Base-by-base conservation (phyloP, 2,329 filamentous ascomycete genomes). In the Xylaria sp. region DNA sequence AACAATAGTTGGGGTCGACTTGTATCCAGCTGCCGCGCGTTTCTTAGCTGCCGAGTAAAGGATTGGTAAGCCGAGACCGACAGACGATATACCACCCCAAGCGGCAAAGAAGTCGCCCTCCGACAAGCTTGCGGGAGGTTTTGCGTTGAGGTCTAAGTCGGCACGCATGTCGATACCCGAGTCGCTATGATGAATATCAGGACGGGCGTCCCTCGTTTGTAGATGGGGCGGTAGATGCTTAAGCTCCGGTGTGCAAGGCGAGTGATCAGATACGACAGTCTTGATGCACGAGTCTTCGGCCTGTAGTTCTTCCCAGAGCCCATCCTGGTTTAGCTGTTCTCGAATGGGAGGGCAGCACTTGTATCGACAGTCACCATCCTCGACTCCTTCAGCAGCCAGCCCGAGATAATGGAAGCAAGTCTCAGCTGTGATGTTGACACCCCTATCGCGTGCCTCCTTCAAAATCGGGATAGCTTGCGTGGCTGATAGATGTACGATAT, bases 291-390 rank as follows among this genome's bases (percentile, higher is more conserved):
- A 92, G 70, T 93, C 88, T 0, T 79, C 68, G 7, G 82, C 81
- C 33, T 82, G 80, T 8, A 99, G 81, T 77, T 98, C 95, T 7
- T 85, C 84, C 95, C 95, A 99, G 0, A 99, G 83, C 1, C 85
- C 85, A 70, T 96, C 90, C 71, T 94, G 91, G 79, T 97, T 97
- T 38, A 83, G 79, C 70, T 89, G 87, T 65, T 86, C 88, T 56
- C 93, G 90, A 74, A 97, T 97, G 0, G 93, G 93, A 27, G 93
- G 93, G 76, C 93, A 97, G 83, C 93, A 97, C 78, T 97, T 97
- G 81, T 97, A 93, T 58, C 93, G 80, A 27, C 93, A 97, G 76
- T 97, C 93, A 44, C 93, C 93, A 66, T 92, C 86, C 60, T 87
- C 83, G 60, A 97, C 91, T 66, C 89, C 83, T 78, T 97, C 93